phyloP scores from a whole-genome alignment of 192 early-diverging fungal species.

The Backusella morwellensis region DNA sequence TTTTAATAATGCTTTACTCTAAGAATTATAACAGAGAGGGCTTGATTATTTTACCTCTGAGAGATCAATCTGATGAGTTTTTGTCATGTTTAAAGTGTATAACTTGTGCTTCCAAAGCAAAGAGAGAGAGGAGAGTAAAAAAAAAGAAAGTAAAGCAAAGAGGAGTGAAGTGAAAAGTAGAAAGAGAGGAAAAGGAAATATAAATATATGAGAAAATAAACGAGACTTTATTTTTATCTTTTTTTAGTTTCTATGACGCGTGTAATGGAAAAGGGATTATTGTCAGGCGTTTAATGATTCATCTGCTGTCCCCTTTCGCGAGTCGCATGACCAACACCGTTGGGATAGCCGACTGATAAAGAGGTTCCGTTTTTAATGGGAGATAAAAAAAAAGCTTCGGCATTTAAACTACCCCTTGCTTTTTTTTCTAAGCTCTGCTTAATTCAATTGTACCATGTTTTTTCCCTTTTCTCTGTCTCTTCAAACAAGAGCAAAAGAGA shows the following conservation, averaged over 20 bases:
- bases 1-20: not conserved
- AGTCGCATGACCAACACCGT: conserved; percentile 17
- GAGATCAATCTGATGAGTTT: not conserved
- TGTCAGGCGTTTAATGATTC: conserved; percentile 18
- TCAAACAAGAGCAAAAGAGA: not conserved
- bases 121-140: not conserved
- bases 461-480: not conserved
- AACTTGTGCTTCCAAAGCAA: not conserved
- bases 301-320: conserved; percentile 8
- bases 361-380: conserved; percentile 3
- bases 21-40: not conserved
- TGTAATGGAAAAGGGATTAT: conserved; percentile 16
- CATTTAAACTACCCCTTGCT: conserved; percentile 6
- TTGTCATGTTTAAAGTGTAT: not conserved
- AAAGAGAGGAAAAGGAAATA: not conserved
- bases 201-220: not conserved
- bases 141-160: not conserved
- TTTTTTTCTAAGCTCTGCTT: not conserved
- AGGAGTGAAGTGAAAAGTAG: not conserved
- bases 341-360: conserved; percentile 8
- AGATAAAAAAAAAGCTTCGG: not conserved
- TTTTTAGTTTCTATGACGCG: conserved; percentile 15
- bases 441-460: not conserved
- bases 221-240: conserved; percentile 6
- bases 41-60: not conserved